phyloP scores from a whole-genome alignment of 345 rosid species.

The Raphanus raphanistrum region DNA sequence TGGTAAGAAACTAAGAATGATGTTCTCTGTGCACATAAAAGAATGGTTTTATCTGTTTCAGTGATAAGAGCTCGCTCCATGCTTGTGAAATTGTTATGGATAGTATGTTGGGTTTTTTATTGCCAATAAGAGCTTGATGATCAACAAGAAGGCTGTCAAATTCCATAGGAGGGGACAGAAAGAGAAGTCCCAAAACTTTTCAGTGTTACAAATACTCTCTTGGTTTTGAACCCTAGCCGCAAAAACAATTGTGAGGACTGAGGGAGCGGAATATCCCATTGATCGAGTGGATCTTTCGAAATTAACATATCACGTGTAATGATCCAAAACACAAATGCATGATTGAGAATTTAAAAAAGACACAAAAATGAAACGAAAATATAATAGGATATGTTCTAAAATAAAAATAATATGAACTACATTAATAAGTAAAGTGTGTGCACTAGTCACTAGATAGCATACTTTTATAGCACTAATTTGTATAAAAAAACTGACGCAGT shows the following conservation, averaged over 20 bases:
- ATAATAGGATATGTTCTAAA: too few species aligned
- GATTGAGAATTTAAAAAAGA: background rate
- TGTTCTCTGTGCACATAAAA: too few species aligned
- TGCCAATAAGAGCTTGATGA: background rate
- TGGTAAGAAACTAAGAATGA: too few species aligned
- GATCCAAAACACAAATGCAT: background rate
- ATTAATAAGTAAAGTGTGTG: background rate
- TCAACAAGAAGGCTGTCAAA: background rate
- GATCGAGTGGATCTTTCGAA: background rate
- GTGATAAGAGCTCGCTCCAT: background rate
- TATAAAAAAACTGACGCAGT: background rate
- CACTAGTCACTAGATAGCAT: background rate
- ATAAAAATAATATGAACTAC: background rate
- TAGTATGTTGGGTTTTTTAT: background rate
- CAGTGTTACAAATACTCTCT: background rate
- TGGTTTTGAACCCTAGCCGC: background rate
- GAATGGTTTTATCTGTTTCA: too few species aligned
- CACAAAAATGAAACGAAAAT: background rate
- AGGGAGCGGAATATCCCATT: background rate
- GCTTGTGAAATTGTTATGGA: background rate
- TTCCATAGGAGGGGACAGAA: background rate
- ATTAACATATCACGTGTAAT: background rate
- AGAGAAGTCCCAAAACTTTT: too few species aligned
- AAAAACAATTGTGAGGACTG: background rate
- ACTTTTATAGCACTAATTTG: background rate